These are phyloP conservation scores for Fusarium concolor DNA, from an alignment of 2,329 filamentous ascomycete genomes.

Conservation along the genomic window DNA sequence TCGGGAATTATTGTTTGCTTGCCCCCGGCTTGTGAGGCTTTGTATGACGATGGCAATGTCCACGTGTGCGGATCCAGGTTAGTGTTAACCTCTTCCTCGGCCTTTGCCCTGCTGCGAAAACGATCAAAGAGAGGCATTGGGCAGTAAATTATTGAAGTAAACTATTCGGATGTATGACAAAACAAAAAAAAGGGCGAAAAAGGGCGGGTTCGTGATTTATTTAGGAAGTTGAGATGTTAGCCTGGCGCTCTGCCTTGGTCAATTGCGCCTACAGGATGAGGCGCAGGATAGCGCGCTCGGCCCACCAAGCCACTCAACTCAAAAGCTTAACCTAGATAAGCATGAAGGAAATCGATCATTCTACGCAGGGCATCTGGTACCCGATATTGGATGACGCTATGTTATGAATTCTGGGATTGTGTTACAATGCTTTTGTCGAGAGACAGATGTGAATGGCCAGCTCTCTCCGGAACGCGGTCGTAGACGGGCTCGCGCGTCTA, in stretches of 20 bases:
- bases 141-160: no score
- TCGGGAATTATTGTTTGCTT: slow-evolving; percentile 22
- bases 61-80: slow-evolving; percentile 23
- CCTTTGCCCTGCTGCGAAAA: slow-evolving; percentile 9
- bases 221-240: not conserved
- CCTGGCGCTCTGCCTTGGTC: not conserved
- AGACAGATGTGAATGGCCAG: no score
- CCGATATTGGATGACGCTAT: not conserved
- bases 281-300: not conserved
- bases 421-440: not conserved
- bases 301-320: slow-evolving; percentile 14
- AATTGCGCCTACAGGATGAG: not conserved
- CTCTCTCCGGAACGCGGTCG: no score
- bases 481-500: no score
- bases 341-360: not conserved
- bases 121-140: slow-evolving; percentile 14
- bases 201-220: accelerated
- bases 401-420: no score
- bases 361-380: not conserved
- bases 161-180: not conserved
- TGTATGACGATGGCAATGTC: slow-evolving; percentile 24
- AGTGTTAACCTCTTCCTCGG: not conserved
- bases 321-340: slow-evolving; percentile 3
- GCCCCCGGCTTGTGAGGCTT: slow-evolving; percentile 1
- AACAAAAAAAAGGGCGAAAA: not conserved